Percentiles rank a stretch among this genome's conserved stretches.
Conservation (phyloP, 768 basidiomycete genomes). For the Tricholoma saponaceum region DNA sequence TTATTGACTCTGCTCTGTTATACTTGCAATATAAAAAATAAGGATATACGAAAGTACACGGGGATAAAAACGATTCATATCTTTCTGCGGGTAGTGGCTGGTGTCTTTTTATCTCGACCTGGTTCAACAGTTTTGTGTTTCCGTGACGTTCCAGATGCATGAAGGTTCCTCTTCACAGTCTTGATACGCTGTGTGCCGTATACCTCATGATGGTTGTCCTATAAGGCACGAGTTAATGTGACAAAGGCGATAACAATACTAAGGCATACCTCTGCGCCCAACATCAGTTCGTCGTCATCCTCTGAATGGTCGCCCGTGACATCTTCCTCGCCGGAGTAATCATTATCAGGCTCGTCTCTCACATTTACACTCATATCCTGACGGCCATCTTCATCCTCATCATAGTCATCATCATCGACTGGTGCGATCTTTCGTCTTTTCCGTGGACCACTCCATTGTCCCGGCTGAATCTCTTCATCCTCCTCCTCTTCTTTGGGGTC, state of each 20-base stretch:
- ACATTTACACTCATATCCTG: background rate
- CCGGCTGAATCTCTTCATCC: background rate
- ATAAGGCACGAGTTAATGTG: background rate
- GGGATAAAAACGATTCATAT: background rate
- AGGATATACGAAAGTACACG: background rate
- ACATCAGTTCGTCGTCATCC: constrained; percentile 58
- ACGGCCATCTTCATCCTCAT: constrained; percentile 6
- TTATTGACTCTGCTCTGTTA: constrained; percentile 5
- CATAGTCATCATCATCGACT: constrained; percentile 3
- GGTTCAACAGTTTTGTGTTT: constrained; percentile 26
- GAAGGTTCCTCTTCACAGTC: constrained; percentile 6
- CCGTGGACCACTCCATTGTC: background rate
- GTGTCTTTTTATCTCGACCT: background rate
- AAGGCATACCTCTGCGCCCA: constrained; percentile 49
- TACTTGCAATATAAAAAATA: constrained; percentile 6
- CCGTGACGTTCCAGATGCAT: constrained; percentile 15
- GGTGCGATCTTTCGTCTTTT: constrained; percentile 9
- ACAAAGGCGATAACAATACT: background rate
- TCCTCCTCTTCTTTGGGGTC: background rate
- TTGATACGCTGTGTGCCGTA: constrained; percentile 20
- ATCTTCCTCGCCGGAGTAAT: constrained; percentile 26
- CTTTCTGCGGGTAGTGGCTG: constrained; percentile 2
- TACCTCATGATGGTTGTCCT: constrained; percentile 40
- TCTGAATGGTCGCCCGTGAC: constrained; percentile 27
- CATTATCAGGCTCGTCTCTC: constrained; percentile 5